Evolutionary conservation across 768 basidiomycete genomes (phyloP).

Genomic region (Lactarius quietus): DNA sequence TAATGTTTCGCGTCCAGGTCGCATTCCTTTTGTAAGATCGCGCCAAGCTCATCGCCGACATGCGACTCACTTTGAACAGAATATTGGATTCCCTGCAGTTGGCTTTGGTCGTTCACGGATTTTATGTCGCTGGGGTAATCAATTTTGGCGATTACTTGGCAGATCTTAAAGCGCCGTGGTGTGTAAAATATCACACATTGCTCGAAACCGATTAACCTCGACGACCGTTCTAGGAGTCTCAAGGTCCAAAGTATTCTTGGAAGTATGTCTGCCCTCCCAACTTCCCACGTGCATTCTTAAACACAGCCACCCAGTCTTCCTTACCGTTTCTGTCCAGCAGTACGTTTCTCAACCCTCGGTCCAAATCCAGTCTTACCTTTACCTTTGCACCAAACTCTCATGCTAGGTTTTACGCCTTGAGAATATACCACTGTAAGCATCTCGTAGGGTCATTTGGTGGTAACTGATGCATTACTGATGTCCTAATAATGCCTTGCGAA

Average conservation of each 20-base stretch:
- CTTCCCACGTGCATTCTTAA: neutral
- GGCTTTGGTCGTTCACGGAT: slow-evolving; percentile 1
- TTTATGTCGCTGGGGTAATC: slow-evolving; percentile 3
- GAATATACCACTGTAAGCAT: slow-evolving; percentile 2
- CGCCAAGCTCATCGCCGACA: neutral
- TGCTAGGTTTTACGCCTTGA: slow-evolving; percentile 14
- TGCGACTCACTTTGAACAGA: neutral
- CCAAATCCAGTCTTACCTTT: neutral
- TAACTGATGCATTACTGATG: neutral
- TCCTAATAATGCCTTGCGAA: neutral
- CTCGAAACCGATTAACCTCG: neutral
- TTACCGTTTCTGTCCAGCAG: slow-evolving; percentile 3
- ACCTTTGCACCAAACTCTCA: too few species aligned
- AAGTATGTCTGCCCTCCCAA: neutral
- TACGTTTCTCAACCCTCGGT: neutral
- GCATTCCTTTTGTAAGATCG: slow-evolving; percentile 2
- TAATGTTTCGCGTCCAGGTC: neutral
- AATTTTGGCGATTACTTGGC: slow-evolving; percentile 11
- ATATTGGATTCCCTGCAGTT: slow-evolving; percentile 3
- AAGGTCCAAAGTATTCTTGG: neutral
- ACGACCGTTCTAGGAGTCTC: slow-evolving; percentile 4
- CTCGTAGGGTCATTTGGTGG: neutral
- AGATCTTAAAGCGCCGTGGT: slow-evolving; percentile 1
- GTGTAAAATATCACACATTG: neutral
- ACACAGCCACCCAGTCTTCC: neutral